Base-by-base conservation (phyloP, 1,139 yeast species). In the Pneumocystis jirovecii region DNA sequence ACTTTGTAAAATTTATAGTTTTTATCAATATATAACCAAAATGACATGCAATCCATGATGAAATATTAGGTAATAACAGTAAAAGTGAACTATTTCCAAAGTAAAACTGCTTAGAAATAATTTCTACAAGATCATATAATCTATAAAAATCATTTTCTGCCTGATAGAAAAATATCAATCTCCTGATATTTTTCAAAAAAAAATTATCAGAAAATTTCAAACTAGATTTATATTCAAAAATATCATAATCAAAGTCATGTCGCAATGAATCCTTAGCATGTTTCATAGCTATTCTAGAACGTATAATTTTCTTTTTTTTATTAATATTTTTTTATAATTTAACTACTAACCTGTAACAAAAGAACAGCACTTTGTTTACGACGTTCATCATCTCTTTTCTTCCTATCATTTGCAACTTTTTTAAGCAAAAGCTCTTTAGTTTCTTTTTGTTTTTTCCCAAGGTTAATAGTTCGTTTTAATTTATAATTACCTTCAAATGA, bases 351-450 rank as follows among this genome's bases (percentile, higher is more conserved):
- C 71, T 87, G 95, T 45, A 91, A 74, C 7, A 74, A 67, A 1
- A 73, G 67, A 0, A 85, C 84, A 1, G 87, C 81, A 59, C 74
- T 77, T 60, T 80, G 82, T 65, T 79, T 80, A 19, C 75, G 74
- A 44, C 89, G 79, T 37, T 76, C 79, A 62, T 76, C 74, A 68
- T 88, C 90, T 67, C 97, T 79, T 67, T 81, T 81, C 68, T 80
- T 81, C 45, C 97, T 79, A 69, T 88, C 91, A 60, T 76, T 76
- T 70, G 83, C 82, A 3, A 96, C 84, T 68, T 81, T 83, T 68
- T 82, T 83, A 29, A 91, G 31, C 10, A 42, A 39, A 60, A 60
- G 45, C 44, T 60, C 61, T 60, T 42, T 39, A 60, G 31, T 60
- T 60, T 39, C 61, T 42, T 39, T 39, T 21, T 42, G 39, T 21